Evolutionary conservation across 352 stramenopile species (phyloP), one percentile per base, ranked within the genome.

Genomic region (Phytophthora litchii): DNA sequence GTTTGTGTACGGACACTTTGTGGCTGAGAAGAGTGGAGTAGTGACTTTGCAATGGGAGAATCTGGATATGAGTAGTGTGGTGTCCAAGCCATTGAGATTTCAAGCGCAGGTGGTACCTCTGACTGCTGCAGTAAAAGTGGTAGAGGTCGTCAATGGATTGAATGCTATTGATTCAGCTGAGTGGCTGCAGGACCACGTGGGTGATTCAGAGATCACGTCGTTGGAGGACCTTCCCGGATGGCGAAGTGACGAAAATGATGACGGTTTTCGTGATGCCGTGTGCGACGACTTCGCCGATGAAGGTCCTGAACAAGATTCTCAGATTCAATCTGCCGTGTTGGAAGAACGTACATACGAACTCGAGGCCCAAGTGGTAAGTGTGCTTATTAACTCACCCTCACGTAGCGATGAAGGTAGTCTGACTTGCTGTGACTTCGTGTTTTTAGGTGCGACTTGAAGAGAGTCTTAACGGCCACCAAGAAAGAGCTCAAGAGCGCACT

Each of bases 41-140:
- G 31, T 82, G 31, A 70, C 61, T 21, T 34, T 88, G 29, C 37
- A 72, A 51, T 88, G 78, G 78, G 58, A 72, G 32, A 84, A 85
- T 37, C 36, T 54, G 6, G 70, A 82, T 53, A 73, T 57, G 37
- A 65, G 45, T 11, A 80, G 70, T 52, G 72, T 88, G 4, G 25
- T 79, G 35, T 82, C 75, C 16, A 85, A 80, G 60, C 23, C 53
- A 31, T 43, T 88, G 27, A 35, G 21, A 14, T 78, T 83, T 29
- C 65, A 78, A 27, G 64, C 70, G 3, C 50, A 50, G 0, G 38
- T 73, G 23, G 13, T 75, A 17, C 29, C 67, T 19, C 13, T 74
- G 7, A 23, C 14, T 34, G 27, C 17, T 56, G 48, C 49, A 6
- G 20, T 6, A 13, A 20, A 50, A 16, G 34, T 75, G 11, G 7